Percentiles rank a stretch among this genome's conserved stretches.
Evolutionary conservation across 2,329 filamentous ascomycete genomes (phyloP).

Genomic region (Ascochyta rabiei): DNA sequence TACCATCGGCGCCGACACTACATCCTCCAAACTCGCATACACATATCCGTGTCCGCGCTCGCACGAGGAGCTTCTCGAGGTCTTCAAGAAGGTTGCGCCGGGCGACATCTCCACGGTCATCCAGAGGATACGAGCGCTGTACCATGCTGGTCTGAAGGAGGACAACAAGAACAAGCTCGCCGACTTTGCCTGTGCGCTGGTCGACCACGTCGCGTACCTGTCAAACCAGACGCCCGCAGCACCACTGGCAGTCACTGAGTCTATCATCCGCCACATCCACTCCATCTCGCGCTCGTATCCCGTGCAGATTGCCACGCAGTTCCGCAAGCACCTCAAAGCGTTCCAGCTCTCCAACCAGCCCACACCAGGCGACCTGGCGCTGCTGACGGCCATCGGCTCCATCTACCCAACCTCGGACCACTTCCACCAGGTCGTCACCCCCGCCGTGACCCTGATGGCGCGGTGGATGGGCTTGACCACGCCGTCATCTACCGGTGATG

Average conservation of each 20-base stretch:
- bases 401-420: constrained; percentile 97
- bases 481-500: constrained; percentile 68
- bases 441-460: constrained; percentile 82
- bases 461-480: constrained; percentile 82
- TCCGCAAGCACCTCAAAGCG: constrained; percentile 71
- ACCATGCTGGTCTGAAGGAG: constrained; percentile 84
- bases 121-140: constrained; percentile 87
- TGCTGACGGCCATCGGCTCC: constrained; percentile 81
- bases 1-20: constrained; percentile 48
- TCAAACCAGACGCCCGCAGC: constrained; percentile 58
- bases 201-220: constrained; percentile 69
- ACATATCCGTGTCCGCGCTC: constrained; percentile 85
- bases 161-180: constrained; percentile 84
- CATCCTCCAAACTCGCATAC: constrained; percentile 68
- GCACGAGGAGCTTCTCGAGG: constrained; percentile 73
- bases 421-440: constrained; percentile 94
- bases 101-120: constrained; percentile 77
- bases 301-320: constrained; percentile 75
- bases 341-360: constrained; percentile 62
- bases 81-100: constrained; percentile 66
- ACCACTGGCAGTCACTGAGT: constrained; percentile 75
- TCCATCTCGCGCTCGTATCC: constrained; percentile 88
- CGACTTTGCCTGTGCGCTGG: constrained; percentile 69
- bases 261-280: constrained; percentile 85
- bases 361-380: constrained; percentile 73